Evolutionary conservation across 2,329 filamentous ascomycete genomes (phyloP).

Genomic region (Trichothecium roseum): DNA sequence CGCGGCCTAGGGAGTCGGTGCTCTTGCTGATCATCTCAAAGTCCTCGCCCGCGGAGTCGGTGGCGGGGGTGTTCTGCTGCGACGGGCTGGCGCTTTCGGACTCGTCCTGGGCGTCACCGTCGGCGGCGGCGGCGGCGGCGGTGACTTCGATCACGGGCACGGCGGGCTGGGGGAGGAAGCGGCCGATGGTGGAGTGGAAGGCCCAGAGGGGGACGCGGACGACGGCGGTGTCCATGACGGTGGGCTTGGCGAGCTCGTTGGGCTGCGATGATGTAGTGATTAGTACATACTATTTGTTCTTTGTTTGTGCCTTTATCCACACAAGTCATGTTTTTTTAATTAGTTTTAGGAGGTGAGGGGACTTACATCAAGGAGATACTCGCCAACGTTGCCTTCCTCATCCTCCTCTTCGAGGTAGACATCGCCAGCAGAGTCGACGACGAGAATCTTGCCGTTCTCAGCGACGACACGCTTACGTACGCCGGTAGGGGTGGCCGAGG

Average conservation of each 20-base stretch:
- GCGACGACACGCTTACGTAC: conserved; percentile 80
- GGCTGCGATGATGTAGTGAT: conserved; percentile 36
- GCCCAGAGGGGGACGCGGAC: conserved; percentile 67
- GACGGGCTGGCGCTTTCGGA: conserved; percentile 25
- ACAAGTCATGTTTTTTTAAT: not conserved
- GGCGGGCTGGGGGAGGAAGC: conserved; percentile 31
- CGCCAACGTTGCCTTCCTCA: conserved; percentile 71
- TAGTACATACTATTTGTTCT: too few relatives aligned
- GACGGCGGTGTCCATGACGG: conserved; percentile 72
- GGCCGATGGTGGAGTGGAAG: conserved; percentile 47
- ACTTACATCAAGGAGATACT: conserved; percentile 82
- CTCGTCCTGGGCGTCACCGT: conserved; percentile 33
- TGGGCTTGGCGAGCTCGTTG: conserved; percentile 69
- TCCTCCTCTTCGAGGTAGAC: conserved; percentile 92
- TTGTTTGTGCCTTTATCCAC: too few relatives aligned
- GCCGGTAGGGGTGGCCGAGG: conserved; percentile 55
- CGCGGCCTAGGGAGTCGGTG: conserved; percentile 41
- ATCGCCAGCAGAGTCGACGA: conserved; percentile 85
- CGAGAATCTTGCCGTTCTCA: conserved; percentile 88
- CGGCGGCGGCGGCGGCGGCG: too few relatives aligned
- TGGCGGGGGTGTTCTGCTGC: conserved; percentile 41
- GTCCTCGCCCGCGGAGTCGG: conserved; percentile 47
- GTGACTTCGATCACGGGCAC: conserved; percentile 26
- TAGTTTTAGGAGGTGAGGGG: not conserved
- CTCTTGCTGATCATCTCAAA: conserved; percentile 56